These are phyloP conservation scores for Acanthamoeba sp. DNA, from an alignment of 208 protist species.

Conservation along the genomic window DNA sequence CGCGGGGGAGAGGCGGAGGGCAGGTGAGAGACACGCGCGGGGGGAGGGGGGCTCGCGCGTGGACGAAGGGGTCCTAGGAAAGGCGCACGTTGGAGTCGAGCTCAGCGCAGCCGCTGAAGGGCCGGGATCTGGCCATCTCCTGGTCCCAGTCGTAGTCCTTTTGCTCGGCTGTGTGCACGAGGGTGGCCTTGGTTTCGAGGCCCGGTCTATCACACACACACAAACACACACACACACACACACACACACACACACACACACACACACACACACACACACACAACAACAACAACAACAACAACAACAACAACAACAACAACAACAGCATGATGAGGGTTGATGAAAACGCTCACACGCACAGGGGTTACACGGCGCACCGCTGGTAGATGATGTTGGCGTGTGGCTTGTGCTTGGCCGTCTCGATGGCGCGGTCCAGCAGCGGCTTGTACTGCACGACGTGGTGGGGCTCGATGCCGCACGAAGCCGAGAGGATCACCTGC, in stretches of 20 bases:
- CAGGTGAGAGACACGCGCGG: neutral
- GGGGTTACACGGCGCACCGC: neutral
- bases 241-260: too few relatives aligned
- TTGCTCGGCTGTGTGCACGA: neutral
- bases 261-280: too few relatives aligned
- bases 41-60: neutral
- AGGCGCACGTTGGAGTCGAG: neutral
- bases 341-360: too few relatives aligned
- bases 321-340: too few relatives aligned
- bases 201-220: neutral
- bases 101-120: neutral
- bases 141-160: conserved; percentile 7
- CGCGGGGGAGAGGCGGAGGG: neutral
- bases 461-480: conserved; percentile 62
- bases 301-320: too few relatives aligned
- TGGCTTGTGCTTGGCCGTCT: conserved; percentile 27
- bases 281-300: too few relatives aligned
- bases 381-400: conserved; percentile 10
- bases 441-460: conserved; percentile 75
- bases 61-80: too few relatives aligned
- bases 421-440: conserved; percentile 70
- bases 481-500: conserved; percentile 54
- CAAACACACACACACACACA: too few relatives aligned
- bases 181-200: neutral
- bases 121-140: neutral